Base-by-base conservation (phyloP, 805 yeast genomes). In the Candida orba region DNA sequence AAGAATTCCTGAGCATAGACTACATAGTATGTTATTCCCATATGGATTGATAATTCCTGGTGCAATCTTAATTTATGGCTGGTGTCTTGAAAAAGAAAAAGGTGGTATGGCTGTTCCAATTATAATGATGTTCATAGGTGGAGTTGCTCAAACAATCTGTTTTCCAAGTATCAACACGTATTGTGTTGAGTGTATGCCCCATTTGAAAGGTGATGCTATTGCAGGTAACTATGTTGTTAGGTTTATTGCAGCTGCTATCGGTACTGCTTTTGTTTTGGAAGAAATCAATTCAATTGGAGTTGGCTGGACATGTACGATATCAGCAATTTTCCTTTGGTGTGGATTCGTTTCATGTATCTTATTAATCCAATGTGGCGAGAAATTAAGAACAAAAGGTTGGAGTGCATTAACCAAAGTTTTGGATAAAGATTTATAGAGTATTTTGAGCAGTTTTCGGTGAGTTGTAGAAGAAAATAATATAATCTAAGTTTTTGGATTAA, bases 31-130 rank as follows among this genome's bases (percentile, higher is more conserved):
- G 36, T 33, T 64, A 1, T 45, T 68, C 8, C 65, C 73, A 0
- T 55, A 42, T 37, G 41, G 76, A 0, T n/a, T 75, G 4, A 51
- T 73, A 0, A 63, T 71, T 40, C 82, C 82, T 0, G 64, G 52
- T 0, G 48, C 71, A 9, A 65, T 69, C 37, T 51, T 78, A 9
- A 63, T 75, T 2, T 78, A 76, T 53, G 84, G 81, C 0, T 76
- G 81, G 81, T 48, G 69, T 10, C 46, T 76, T 14, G 69, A 75
- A 42, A 62, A 68, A 44, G 61, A 67, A 40, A 67, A 66, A 42
- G 82, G 81, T 17, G 81, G 82, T 2, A 69, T 71, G 66, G 75
- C 78, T 0, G 59, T 78, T 3, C 81, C 82, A 1, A 66, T 76
- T 8, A 62, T 76, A 2, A 60, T 67, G 45, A 59, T 77, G 68